These are phyloP conservation scores for Eucalyptus sideroxylon DNA, from an alignment of 345 rosid genomes.

Conservation along the genomic window DNA sequence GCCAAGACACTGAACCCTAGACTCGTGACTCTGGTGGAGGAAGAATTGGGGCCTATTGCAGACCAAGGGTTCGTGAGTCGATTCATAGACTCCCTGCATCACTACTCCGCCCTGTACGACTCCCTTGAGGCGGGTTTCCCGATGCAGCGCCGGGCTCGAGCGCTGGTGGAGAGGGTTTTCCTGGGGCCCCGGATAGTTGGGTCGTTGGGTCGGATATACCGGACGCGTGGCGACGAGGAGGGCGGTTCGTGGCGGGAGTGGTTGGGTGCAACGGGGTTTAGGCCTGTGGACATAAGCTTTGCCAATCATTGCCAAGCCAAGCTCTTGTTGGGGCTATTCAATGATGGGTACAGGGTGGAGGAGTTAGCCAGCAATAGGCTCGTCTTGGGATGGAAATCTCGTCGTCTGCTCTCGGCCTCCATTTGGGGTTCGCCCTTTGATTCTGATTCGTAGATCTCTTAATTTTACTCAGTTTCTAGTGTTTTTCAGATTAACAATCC, in stretches of 20 bases:
- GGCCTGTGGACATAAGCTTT: conserved; percentile 41
- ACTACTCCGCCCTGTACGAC: conserved; percentile 76
- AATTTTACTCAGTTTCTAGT: background rate
- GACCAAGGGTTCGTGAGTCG: conserved; percentile 49
- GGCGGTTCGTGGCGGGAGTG: conserved; percentile 33
- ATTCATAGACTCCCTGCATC: conserved; percentile 79
- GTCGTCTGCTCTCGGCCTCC: conserved; percentile 74
- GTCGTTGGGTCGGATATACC: conserved; percentile 40
- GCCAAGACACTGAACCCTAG: conserved; percentile 46
- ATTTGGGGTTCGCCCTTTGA: conserved; percentile 42
- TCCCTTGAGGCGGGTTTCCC: conserved; percentile 77
- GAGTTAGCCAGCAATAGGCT: conserved; percentile 49
- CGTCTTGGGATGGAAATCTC: conserved; percentile 73
- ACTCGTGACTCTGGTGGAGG: conserved; percentile 53
- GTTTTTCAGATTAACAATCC: background rate
- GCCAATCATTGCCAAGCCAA: conserved; percentile 82
- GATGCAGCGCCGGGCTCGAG: conserved; percentile 42
- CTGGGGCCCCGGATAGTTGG: conserved; percentile 55
- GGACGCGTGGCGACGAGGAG: conserved; percentile 8
- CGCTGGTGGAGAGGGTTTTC: conserved; percentile 59
- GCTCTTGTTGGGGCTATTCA: conserved; percentile 62
- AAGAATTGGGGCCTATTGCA: conserved; percentile 40
- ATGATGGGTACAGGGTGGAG: conserved; percentile 70
- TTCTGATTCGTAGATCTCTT: conserved; percentile 10
- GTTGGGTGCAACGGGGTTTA: conserved; percentile 41